Percentiles rank a stretch among this genome's conserved stretches.
phyloP scores from a whole-genome alignment of 345 rosid genomes.

The Bruguiera sexangula region DNA sequence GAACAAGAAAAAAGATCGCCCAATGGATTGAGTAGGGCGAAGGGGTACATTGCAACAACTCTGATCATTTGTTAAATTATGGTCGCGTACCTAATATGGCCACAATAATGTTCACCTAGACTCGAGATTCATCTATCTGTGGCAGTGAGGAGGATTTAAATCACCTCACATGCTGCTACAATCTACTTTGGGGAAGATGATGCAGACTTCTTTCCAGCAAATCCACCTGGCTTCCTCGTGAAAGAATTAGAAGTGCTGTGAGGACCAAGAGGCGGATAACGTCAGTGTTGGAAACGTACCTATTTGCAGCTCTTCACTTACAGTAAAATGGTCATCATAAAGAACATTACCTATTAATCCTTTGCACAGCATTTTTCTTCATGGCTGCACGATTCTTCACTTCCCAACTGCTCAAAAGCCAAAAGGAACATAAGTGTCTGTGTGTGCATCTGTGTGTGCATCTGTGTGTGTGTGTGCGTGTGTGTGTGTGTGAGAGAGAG shows the following conservation, averaged over 20 bases:
- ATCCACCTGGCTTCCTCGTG: background rate
- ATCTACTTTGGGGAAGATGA: conserved; percentile 15
- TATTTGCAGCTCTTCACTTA: no score
- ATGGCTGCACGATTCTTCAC: conserved; percentile 68
- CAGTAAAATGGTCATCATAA: background rate
- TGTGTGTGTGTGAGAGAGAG: no score
- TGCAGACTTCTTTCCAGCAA: conserved; percentile 13
- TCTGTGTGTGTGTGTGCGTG: no score
- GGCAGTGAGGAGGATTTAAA: background rate
- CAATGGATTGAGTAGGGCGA: no score
- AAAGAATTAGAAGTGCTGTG: conserved; percentile 20
- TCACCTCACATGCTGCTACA: conserved; percentile 5
- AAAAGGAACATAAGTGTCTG: background rate
- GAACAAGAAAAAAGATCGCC: no score
- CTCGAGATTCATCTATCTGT: background rate
- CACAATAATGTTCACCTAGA: no score
- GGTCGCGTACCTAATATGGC: no score
- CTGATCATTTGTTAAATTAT: no score
- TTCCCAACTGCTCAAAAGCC: conserved; percentile 59
- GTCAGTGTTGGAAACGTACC: background rate
- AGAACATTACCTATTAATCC: conserved; percentile 47
- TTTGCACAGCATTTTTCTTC: conserved; percentile 58
- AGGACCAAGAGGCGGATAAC: background rate
- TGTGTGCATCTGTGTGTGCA: no score
- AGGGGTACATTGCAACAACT: no score